Conservation (phyloP, 2,329 filamentous ascomycete genomes). For the Fusarium miscanthi region DNA sequence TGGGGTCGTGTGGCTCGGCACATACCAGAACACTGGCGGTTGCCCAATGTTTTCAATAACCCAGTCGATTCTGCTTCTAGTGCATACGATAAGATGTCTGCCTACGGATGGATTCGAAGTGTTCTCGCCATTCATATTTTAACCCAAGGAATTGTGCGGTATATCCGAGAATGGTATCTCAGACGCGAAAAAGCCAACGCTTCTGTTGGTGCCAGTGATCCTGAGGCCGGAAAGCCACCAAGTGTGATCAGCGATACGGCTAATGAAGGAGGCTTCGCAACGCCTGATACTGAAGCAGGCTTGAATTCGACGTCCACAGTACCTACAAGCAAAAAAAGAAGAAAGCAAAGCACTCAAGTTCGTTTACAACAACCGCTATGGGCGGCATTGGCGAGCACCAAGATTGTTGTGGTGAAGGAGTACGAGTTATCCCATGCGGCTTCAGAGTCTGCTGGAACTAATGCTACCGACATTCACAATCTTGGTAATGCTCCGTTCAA, state of each 20-base stretch:
- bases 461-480: conserved; percentile 81
- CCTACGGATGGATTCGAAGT: conserved; percentile 75
- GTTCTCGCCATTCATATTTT: conserved; percentile 79
- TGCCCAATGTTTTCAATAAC: conserved; percentile 59
- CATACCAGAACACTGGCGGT: conserved; percentile 59
- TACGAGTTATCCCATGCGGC: conserved; percentile 84
- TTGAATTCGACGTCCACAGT: conserved; percentile 55
- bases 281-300: conserved; percentile 63
- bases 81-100: conserved; percentile 67
- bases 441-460: conserved; percentile 77
- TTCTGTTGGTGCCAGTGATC: conserved; percentile 64
- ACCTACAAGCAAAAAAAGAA: conserved; percentile 79
- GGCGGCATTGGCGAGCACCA: conserved; percentile 94
- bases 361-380: conserved; percentile 91
- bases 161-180: conserved; percentile 76
- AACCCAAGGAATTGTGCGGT: conserved; percentile 77
- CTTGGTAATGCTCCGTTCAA: conserved; percentile 80
- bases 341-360: conserved; percentile 91
- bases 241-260: conserved; percentile 49
- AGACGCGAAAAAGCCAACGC: conserved; percentile 67
- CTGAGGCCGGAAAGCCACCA: conserved; percentile 69
- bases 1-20: conserved; percentile 60
- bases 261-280: conserved; percentile 57
- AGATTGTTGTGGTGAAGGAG: conserved; percentile 95
- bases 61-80: conserved; percentile 55